These are phyloP conservation scores for Coemansia sp. DNA, from an alignment of 192 early-diverging fungal species.

Conservation along the genomic window DNA sequence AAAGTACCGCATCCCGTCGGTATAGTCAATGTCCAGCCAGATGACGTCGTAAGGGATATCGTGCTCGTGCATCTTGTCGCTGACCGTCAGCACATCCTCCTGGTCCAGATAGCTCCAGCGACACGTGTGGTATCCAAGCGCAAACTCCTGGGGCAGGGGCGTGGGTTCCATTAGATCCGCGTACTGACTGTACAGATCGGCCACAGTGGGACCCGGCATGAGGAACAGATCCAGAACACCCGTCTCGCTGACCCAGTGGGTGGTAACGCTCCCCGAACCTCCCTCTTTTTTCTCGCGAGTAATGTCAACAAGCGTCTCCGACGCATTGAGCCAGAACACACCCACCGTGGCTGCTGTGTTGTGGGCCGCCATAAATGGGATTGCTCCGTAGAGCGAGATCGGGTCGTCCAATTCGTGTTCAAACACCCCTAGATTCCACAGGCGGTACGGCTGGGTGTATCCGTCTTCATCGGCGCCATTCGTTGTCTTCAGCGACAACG, in stretches of 20 bases:
- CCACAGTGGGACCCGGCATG: constrained; percentile 70
- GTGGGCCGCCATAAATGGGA: constrained; percentile 95
- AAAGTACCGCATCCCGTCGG: constrained; percentile 96
- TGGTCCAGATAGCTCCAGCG: constrained; percentile 98
- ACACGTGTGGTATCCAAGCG: constrained; percentile 93
- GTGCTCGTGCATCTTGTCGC: constrained; percentile 83
- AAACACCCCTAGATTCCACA: constrained; percentile 98
- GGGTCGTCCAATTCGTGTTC: constrained; percentile 94
- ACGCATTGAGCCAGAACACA: constrained; percentile 89
- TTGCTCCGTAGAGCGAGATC: constrained; percentile 92
- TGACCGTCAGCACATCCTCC: constrained; percentile 82
- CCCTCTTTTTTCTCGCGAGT: constrained; percentile 60
- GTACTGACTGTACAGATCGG: constrained; percentile 73
- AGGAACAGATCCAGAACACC: constrained; percentile 89
- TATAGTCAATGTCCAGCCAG: constrained; percentile 99
- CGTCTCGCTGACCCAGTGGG: constrained; percentile 95
- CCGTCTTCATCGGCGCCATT: constrained; percentile 63
- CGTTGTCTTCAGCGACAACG: constrained; percentile 83
- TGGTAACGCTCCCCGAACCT: constrained; percentile 25
- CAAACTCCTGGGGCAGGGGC: constrained; percentile 83
- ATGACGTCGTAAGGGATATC: constrained; percentile 98
- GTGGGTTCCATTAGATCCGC: constrained; percentile 76
- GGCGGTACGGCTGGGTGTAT: constrained; percentile 90
- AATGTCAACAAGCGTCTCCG: constrained; percentile 98
- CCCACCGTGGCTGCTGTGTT: constrained; percentile 71